Conservation (phyloP, 345 rosid species). For the Stellera chamaejasme region DNA sequence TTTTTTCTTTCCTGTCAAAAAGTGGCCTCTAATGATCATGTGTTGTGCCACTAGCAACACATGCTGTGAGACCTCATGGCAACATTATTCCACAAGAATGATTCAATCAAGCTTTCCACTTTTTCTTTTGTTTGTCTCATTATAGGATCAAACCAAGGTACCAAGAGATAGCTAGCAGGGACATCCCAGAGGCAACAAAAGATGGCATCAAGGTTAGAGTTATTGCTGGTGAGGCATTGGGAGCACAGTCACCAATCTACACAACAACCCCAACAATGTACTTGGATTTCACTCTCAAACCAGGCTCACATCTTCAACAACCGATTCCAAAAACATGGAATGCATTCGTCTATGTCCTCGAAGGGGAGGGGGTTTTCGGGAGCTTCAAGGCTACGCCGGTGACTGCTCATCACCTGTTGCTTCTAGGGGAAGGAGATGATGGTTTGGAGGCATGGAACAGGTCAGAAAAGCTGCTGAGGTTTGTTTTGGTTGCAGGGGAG, state of each 20-base stretch:
- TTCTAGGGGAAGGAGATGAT: slow-evolving; percentile 52
- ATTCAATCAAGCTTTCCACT: neutral
- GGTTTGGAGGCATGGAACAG: slow-evolving; percentile 73
- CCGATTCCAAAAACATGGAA: slow-evolving; percentile 62
- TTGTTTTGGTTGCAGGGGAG: slow-evolving; percentile 72
- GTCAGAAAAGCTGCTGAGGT: slow-evolving; percentile 44
- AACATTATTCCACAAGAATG: neutral
- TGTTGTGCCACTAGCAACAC: slow-evolving; percentile 14
- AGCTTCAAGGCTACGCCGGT: slow-evolving; percentile 22
- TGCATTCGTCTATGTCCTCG: slow-evolving; percentile 57
- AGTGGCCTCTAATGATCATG: slow-evolving; percentile 10
- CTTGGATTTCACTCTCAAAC: slow-evolving; percentile 68
- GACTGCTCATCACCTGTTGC: slow-evolving; percentile 49
- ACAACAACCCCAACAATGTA: slow-evolving; percentile 95
- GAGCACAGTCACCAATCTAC: slow-evolving; percentile 57
- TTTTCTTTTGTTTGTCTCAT: neutral
- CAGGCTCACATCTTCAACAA: slow-evolving; percentile 56
- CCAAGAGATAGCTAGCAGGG: slow-evolving; percentile 61
- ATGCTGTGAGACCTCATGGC: slow-evolving; percentile 8
- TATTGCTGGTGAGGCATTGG: slow-evolving; percentile 83
- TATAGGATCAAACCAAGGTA: slow-evolving; percentile 76
- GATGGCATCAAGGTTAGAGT: slow-evolving; percentile 66
- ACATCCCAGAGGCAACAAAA: slow-evolving; percentile 49
- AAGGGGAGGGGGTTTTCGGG: slow-evolving; percentile 71
- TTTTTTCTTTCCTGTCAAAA: slow-evolving; percentile 1